These are phyloP conservation scores for Fragaria nilgerrensis DNA, from an alignment of 306 rosid genomes.

Conservation along the genomic window DNA sequence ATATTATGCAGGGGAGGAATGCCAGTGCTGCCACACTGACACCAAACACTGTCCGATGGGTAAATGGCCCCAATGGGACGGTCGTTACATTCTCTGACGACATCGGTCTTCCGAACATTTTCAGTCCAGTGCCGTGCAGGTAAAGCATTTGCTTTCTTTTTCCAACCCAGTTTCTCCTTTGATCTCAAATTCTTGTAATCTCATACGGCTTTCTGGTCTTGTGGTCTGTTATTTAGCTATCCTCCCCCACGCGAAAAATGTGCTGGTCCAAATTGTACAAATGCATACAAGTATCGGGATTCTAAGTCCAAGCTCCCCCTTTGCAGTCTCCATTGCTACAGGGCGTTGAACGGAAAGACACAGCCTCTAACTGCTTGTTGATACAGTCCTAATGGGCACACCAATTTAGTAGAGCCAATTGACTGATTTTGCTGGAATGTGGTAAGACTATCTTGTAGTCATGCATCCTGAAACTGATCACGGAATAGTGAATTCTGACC, in stretches of 20 bases:
- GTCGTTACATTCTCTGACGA: slow-evolving; percentile 52
- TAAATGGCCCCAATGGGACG: slow-evolving; percentile 45
- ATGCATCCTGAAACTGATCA: not conserved
- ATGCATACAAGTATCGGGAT: slow-evolving; percentile 58
- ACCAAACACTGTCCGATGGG: slow-evolving; percentile 49
- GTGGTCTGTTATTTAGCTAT: slow-evolving; percentile 41
- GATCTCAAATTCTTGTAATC: not conserved
- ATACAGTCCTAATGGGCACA: not conserved
- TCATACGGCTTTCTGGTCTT: not conserved
- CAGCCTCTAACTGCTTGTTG: slow-evolving; percentile 31
- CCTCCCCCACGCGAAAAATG: slow-evolving; percentile 66
- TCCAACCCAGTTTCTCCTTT: not conserved
- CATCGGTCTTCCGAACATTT: slow-evolving; percentile 54
- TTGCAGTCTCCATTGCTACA: slow-evolving; percentile 63
- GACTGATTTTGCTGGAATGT: not conserved
- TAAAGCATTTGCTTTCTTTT: slow-evolving; percentile 17
- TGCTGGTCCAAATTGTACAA: slow-evolving; percentile 51
- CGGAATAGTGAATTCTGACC: not conserved
- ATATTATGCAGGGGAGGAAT: slow-evolving; percentile 41
- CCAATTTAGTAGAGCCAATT: not conserved
- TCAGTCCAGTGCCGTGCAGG: slow-evolving; percentile 45
- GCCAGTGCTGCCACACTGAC: slow-evolving; percentile 33
- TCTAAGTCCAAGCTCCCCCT: slow-evolving; percentile 65
- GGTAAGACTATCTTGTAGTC: not conserved
- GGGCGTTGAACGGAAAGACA: slow-evolving; percentile 37